Conservation (phyloP, 169 alveolate genomes). For the Eimeria necatrix region DNA sequence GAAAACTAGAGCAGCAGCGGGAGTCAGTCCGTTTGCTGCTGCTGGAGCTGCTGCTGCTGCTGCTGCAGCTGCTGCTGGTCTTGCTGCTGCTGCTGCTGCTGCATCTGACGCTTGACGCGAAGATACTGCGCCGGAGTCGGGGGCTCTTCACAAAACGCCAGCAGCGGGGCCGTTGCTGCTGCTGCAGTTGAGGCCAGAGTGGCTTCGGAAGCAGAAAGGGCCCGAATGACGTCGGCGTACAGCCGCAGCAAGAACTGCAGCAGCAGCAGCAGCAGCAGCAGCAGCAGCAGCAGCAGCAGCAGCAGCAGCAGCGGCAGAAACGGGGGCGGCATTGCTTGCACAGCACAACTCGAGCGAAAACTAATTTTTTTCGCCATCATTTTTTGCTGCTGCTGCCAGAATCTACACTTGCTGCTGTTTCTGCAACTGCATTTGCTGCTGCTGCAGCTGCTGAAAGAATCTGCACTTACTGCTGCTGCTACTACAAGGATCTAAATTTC, state of each 20-base stretch:
- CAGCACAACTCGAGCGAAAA: not conserved
- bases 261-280: conserved; percentile 11
- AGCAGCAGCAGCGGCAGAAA: not conserved
- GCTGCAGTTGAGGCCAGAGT: not conserved
- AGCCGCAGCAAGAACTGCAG: not conserved
- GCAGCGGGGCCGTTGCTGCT: not conserved
- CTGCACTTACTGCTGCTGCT: not conserved
- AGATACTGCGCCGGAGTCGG: not conserved
- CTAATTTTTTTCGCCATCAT: not conserved
- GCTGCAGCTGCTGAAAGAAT: too few relatives aligned
- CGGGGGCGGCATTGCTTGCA: not conserved
- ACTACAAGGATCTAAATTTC: too few relatives aligned
- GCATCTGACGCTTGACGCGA: not conserved
- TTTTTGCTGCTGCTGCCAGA: not conserved
- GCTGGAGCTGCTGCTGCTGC: too few relatives aligned
- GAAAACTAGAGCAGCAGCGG: not conserved
- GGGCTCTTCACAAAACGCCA: not conserved
- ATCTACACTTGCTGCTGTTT: not conserved
- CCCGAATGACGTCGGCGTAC: not conserved
- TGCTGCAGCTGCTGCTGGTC: not conserved
- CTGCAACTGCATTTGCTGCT: not conserved
- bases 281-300: not conserved
- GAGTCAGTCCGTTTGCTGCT: too few relatives aligned
- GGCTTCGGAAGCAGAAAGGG: not conserved
- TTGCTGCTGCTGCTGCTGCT: not conserved